Evolutionary conservation across 148 eudicot species (phyloP).

Genomic region (Diospyros lotus): DNA sequence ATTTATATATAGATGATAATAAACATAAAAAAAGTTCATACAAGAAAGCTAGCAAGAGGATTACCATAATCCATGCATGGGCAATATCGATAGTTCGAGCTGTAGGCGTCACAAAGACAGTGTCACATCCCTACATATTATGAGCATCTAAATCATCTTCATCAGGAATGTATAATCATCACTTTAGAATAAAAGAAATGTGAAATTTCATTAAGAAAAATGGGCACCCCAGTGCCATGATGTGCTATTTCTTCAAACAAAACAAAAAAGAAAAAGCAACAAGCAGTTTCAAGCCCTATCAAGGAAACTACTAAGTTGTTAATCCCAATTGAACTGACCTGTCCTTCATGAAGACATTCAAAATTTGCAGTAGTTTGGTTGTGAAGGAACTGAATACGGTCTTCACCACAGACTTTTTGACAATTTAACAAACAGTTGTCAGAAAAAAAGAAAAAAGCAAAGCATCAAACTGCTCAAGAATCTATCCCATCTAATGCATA

Average conservation of each 20-base stretch:
- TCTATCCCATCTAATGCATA: not conserved
- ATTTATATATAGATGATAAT: not conserved
- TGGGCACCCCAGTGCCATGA: too few relatives aligned
- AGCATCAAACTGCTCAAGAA: conserved; percentile 1
- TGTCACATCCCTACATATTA: conserved; percentile 63
- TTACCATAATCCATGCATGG: conserved; percentile 75
- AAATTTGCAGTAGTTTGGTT: conserved; percentile 79
- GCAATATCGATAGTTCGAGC: conserved; percentile 71
- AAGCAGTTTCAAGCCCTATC: not conserved
- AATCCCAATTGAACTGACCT: conserved; percentile 30
- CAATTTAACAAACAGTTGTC: conserved; percentile 14
- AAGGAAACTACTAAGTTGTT: not conserved
- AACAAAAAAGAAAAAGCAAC: not conserved
- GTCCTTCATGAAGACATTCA: conserved; percentile 63
- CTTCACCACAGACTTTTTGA: conserved; percentile 63
- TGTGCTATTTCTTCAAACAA: not conserved
- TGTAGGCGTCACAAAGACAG: conserved; percentile 74
- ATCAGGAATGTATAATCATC: not conserved
- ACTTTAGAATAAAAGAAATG: not conserved
- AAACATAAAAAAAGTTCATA: not conserved
- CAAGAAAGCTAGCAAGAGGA: conserved; percentile 6
- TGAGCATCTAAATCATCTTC: conserved; percentile 7
- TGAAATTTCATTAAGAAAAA: not conserved
- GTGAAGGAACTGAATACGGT: conserved; percentile 64
- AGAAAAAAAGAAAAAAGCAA: not conserved